Base-by-base conservation (phyloP, 345 rosid genomes). In the Melaleuca alternifolia region DNA sequence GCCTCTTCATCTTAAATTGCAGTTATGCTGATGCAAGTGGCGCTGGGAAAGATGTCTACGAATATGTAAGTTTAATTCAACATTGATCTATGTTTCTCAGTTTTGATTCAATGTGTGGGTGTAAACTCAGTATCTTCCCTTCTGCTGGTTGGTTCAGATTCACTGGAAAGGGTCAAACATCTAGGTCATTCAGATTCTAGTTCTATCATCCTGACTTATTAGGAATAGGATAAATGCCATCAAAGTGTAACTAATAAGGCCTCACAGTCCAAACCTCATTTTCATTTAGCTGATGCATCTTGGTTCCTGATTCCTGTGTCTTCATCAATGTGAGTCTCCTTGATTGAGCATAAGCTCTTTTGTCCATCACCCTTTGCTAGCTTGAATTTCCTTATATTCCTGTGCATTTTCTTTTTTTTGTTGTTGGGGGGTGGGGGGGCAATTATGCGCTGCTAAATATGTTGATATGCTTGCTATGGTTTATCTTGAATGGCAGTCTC, bases 1-100 rank as follows among this genome's bases (percentile, higher is more conserved):
- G 24, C 81, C 24, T 71, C 81, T 71, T 71, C 13, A 71, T 71
- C 81, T 37, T 71, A 37, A 71, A 71, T 18, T 71, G 81, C 93
- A 96, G 98, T 87, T 94, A 96, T 90, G 98, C 98, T 21, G 99
- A 96, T 90, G 92, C 94, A 44, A 97, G 97, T 83, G 99, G 98
- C 54, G 95, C 98, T 87, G 98, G 94, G 44, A 93, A 95, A 16
- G 98, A 95, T 91, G 98, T 97, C 83, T 97, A 95, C 84, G 99
- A 97, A 91, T 95, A 95, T 91, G 99, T 95, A 89, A n/a, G 52
- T 52, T 9, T 85, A 65, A 71, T 71, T 37, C 48, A 33, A 71
- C 10, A 33, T 37, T 37, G 79, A 37, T 71, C 12, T 71, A 18
- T 71, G 4, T 37, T 37, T 37, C 81, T 71, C 81, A 71, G 79